These are phyloP conservation scores for Russula sp. DNA, from an alignment of 768 basidiomycete species.

Conservation along the genomic window DNA sequence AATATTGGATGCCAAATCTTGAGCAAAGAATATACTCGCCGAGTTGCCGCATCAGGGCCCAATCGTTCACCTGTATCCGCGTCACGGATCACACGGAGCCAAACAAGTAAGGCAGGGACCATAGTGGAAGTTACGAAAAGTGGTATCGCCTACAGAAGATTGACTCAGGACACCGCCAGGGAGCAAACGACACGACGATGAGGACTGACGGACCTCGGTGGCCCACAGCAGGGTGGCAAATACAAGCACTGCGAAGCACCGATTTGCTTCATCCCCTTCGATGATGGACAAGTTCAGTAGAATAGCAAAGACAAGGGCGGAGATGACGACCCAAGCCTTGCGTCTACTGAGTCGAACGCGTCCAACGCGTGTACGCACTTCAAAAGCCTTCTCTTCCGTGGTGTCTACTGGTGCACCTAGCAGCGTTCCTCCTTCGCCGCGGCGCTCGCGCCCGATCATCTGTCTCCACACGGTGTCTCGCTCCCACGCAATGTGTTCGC, in stretches of 20 bases:
- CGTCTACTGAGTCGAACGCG: slow-evolving; percentile 61
- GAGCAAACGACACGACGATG: not conserved
- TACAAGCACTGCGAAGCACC: slow-evolving; percentile 83
- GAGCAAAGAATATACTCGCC: slow-evolving; percentile 47
- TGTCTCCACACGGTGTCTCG: slow-evolving; percentile 97
- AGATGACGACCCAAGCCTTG: slow-evolving; percentile 54
- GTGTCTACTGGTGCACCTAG: slow-evolving; percentile 32
- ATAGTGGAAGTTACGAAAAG: slow-evolving; percentile 94
- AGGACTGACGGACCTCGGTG: slow-evolving; percentile 64
- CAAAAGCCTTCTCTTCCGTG: slow-evolving; percentile 46
- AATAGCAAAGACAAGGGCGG: slow-evolving; percentile 54
- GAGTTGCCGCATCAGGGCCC: slow-evolving; percentile 68
- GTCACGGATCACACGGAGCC: slow-evolving; percentile 73
- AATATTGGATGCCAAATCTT: slow-evolving; percentile 13
- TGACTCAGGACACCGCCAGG: not conserved
- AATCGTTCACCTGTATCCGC: slow-evolving; percentile 52
- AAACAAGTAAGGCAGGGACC: slow-evolving; percentile 84
- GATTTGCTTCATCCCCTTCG: slow-evolving; percentile 69
- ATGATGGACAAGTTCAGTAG: slow-evolving; percentile 62
- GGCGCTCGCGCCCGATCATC: slow-evolving; percentile 83
- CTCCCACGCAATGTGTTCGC: slow-evolving; percentile 95
- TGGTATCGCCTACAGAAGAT: slow-evolving; percentile 74
- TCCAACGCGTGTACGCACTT: slow-evolving; percentile 64
- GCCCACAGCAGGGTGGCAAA: slow-evolving; percentile 96
- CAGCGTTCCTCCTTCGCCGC: slow-evolving; percentile 47